Conservation (phyloP, 2,329 filamentous ascomycete species). For the Alternaria brassicicola region DNA sequence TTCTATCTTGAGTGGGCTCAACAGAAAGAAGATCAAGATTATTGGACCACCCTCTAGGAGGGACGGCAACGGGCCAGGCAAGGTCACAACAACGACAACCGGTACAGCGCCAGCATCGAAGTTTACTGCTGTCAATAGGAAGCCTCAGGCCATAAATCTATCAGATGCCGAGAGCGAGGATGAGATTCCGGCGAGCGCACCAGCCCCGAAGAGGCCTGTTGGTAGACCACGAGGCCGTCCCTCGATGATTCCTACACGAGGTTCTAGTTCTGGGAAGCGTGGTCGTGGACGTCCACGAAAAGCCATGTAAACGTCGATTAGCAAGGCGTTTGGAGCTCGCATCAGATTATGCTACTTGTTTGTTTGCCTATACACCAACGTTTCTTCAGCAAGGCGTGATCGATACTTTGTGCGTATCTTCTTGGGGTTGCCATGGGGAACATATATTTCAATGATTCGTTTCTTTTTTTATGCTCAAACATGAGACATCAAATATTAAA, state of each 20-base stretch:
- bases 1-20: constrained; percentile 39
- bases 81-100: constrained; percentile 19
- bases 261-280: constrained; percentile 26
- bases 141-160: constrained; percentile 25
- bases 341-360: background rate
- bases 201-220: constrained; percentile 24
- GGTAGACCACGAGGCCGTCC: constrained; percentile 27
- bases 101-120: constrained; percentile 17
- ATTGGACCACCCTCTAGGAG: constrained; percentile 33
- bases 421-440: background rate
- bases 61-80: constrained; percentile 16
- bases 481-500: background rate
- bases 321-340: background rate
- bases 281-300: constrained; percentile 37
- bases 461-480: background rate
- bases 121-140: constrained; percentile 30
- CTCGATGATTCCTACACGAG: constrained; percentile 32
- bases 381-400: background rate
- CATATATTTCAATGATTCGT: background rate
- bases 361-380: background rate
- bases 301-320: constrained; percentile 9
- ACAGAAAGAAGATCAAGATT: constrained; percentile 47
- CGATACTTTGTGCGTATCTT: background rate
- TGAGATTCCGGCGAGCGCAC: constrained; percentile 41
- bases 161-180: constrained; percentile 42